A percentile compares a stretch with the other conserved stretches of the same genome.
phyloP scores from a whole-genome alignment of 768 basidiomycete species.

The Boletus rubropictus region DNA sequence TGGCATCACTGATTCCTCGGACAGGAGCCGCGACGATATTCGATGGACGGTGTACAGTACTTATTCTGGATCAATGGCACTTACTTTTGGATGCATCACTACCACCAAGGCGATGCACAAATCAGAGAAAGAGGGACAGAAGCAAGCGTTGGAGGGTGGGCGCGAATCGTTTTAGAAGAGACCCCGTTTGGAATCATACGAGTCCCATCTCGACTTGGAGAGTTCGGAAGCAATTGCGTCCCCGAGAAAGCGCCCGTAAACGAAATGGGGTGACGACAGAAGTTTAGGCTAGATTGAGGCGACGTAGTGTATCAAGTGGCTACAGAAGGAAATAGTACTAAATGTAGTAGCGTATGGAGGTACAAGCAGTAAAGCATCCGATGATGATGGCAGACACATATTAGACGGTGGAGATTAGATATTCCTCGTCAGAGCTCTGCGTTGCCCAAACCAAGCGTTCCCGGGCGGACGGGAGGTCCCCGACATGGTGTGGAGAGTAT shows the following conservation, averaged over 20 bases:
- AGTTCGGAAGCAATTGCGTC: background rate
- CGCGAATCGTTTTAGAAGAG: too few relatives aligned
- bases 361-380: conserved; percentile 2
- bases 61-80: too few relatives aligned
- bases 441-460: conserved; percentile 5
- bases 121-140: too few relatives aligned
- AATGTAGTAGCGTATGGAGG: conserved; percentile 1
- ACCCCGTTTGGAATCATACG: too few relatives aligned
- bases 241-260: background rate
- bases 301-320: conserved; percentile 8
- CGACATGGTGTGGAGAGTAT: conserved; percentile 1
- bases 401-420: conserved; percentile 17
- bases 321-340: conserved; percentile 16
- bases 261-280: background rate
- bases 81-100: too few relatives aligned
- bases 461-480: background rate
- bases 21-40: too few relatives aligned
- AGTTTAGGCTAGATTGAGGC: background rate
- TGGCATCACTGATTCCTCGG: too few relatives aligned
- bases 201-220: conserved; percentile 9
- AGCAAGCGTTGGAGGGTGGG: too few relatives aligned
- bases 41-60: too few relatives aligned
- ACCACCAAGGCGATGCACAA: too few relatives aligned
- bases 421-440: background rate
- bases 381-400: conserved; percentile 13